A percentile compares a stretch with the other conserved stretches of the same genome.
Conservation (phyloP, 2,329 filamentous ascomycete genomes). For the Dactylonectria macrodidyma region DNA sequence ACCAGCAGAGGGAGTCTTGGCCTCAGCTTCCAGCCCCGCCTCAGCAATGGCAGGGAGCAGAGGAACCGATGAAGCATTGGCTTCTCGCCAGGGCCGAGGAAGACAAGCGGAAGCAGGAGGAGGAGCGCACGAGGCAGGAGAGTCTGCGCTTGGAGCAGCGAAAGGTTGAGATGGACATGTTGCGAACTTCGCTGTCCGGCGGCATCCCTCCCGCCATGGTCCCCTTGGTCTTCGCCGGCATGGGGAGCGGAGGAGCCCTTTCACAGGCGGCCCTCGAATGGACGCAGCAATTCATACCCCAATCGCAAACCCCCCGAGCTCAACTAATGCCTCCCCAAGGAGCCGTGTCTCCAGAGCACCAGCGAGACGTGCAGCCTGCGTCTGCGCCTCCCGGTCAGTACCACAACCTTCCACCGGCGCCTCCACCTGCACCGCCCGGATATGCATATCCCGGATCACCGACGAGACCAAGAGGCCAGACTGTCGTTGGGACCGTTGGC, state of each 20-base stretch:
- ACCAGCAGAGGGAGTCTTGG: slow-evolving; percentile 57
- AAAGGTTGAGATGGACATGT: slow-evolving; percentile 80
- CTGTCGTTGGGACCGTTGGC: slow-evolving; percentile 58
- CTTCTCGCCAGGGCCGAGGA: slow-evolving; percentile 80
- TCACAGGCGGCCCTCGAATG: slow-evolving; percentile 75
- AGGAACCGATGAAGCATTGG: slow-evolving; percentile 82
- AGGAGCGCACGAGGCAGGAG: slow-evolving; percentile 78
- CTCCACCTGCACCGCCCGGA: slow-evolving; percentile 55
- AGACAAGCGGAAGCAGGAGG: slow-evolving; percentile 80
- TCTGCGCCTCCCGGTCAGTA: slow-evolving; percentile 61
- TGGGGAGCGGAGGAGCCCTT: slow-evolving; percentile 73
- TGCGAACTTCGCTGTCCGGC: slow-evolving; percentile 76
- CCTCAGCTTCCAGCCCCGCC: slow-evolving; percentile 75
- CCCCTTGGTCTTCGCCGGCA: slow-evolving; percentile 81
- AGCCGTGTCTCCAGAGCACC: slow-evolving; percentile 67
- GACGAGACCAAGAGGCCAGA: slow-evolving; percentile 65
- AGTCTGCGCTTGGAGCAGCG: slow-evolving; percentile 79
- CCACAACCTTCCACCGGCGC: slow-evolving; percentile 51
- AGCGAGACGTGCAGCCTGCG: slow-evolving; percentile 66
- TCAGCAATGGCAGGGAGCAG: slow-evolving; percentile 76
- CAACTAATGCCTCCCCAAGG: slow-evolving; percentile 67
- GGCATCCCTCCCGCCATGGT: slow-evolving; percentile 83
- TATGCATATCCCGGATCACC: slow-evolving; percentile 67
- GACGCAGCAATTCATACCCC: slow-evolving; percentile 76
- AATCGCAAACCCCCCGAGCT: slow-evolving; percentile 62